Evolutionary conservation across 352 stramenopile genomes (phyloP).

Genomic region (Phytopythium delawarense): DNA sequence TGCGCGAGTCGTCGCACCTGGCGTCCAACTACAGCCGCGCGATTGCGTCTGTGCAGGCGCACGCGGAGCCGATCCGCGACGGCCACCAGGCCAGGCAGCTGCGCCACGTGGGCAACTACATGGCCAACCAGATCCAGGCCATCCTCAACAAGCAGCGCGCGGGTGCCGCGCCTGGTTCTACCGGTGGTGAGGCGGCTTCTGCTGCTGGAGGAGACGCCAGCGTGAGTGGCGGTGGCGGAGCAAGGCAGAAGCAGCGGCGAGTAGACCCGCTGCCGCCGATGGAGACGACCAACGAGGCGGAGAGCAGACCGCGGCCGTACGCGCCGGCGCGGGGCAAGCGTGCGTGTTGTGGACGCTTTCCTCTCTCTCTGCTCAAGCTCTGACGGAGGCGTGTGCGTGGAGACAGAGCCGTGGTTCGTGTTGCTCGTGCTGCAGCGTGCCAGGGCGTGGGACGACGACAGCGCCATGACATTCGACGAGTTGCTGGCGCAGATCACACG

Average conservation of each 20-base stretch:
- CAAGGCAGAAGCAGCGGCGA: conserved; percentile 5
- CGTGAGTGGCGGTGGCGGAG: not conserved
- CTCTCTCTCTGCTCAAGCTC: not conserved
- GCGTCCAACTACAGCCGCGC: conserved; percentile 59
- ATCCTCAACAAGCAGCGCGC: conserved; percentile 49
- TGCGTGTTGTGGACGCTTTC: conserved; percentile 16
- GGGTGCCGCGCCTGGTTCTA: not conserved
- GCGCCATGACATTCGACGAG: conserved; percentile 29
- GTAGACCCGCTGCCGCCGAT: conserved; percentile 7
- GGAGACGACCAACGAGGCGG: conserved; percentile 3
- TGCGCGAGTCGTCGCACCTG: conserved; percentile 68
- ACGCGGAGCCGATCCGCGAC: conserved; percentile 35
- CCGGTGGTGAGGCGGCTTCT: not conserved
- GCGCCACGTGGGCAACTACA: conserved; percentile 78
- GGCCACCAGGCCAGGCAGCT: conserved; percentile 62
- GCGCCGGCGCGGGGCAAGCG: conserved; percentile 56
- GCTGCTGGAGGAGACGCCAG: conserved; percentile 4
- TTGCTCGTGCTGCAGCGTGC: conserved; percentile 43
- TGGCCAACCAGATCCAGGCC: conserved; percentile 80
- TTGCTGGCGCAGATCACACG: conserved; percentile 50
- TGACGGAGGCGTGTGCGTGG: conserved; percentile 1
- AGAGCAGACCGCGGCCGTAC: conserved; percentile 28
- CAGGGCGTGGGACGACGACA: conserved; percentile 26
- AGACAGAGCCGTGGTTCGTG: conserved; percentile 75
- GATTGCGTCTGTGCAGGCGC: conserved; percentile 62